Evolutionary conservation across 1,284 basidiomycete genomes (phyloP), one percentile per base, ranked within the genome.

Genomic region (Leccinum subspadiceum): DNA sequence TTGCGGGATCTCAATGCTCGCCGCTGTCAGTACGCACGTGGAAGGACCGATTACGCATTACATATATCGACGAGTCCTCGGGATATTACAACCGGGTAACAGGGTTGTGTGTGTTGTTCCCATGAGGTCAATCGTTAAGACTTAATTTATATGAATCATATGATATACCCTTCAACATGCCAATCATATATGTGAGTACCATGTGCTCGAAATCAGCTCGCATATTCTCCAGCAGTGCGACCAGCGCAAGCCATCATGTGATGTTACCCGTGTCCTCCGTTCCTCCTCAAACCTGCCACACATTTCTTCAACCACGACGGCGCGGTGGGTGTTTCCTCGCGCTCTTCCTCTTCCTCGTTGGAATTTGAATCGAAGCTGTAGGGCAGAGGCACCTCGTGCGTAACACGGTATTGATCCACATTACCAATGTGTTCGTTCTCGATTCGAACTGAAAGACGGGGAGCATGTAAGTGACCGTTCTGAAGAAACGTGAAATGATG

Each of bases 351-450:
- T 0, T 68, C 64, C 9, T 67, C 68, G 41, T 65, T 63, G 9
- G 67, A 61, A 3, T 39, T 59, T 13, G 29, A 20, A 54, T 86
- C 84, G 60, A 89, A 78, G 2, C 78, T 75, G 72, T 93, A 93
- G 2, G 91, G 91, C 35, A 93, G 74, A 0, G 89, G 90, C 2
- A 92, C 84, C 68, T 93, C 92, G 49, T 85, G 77, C 5, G 88
- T 90, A 29, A 89, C 86, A n/a, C 91, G 89, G 68, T 92, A 93
- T 69, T 91, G 87, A 79, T 93, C 90, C 71, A 90, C 81, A 70
- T 93, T 92, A 74, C 90, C 90, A 24, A 94, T 75, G 60, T 94
- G 92, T 74, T 94, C 92, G 78, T 92, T 94, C 73, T 94, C 93
- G 61, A 94, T 75, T 63, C 92, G 89, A 70, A 83, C 88, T 89